Evolutionary conservation across 2,329 filamentous ascomycete species (phyloP), one percentile per base, ranked within the genome.

Genomic region (Rhynchosporium graminicola): DNA sequence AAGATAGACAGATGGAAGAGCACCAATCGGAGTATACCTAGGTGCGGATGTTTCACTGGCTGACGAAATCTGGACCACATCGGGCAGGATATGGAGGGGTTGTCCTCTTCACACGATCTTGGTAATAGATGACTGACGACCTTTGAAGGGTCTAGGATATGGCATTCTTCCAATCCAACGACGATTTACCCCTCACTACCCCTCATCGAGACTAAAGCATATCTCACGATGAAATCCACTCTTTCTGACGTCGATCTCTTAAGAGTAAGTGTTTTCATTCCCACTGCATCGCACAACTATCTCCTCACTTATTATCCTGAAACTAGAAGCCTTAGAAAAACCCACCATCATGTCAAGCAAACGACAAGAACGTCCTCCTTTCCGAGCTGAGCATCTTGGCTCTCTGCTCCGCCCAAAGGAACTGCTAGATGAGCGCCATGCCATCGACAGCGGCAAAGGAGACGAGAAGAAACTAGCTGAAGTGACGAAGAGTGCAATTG

Each of bases 371-470:
- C 57, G 56, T 40, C 67, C 67, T 50, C 67, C 67, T 38, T 68
- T 68, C 26, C 79, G 85, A 68, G 85, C 85, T 58, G 85, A 87
- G 76, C 85, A 87, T 71, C 76, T 87, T 50, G 85, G 85, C 57
- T 87, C 84, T 28, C 76, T 88, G 26, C 80, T 87, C 47, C 83
- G 86, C 28, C 61, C 55, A 83, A 84, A 5, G 73, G 82, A 61
- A 64, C 78, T 88, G 43, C 78, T 87, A 50, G 76, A 82, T 52
- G 80, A 80, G 61, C 82, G 85, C 68, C 78, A 80, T 63, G 78
- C 80, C 67, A 78, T 80, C 40, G 81, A 84, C 65, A 79, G 80
- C 59, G 80, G 80, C 33, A 72, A 80, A 63, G 73, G 77, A 33
- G 71, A 76, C 28, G 42, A 62, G 36, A 50, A 65, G 48, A 77